These are phyloP conservation scores for Chrysosporium queenslandicum DNA, from an alignment of 2,329 filamentous ascomycete genomes.

Conservation along the genomic window DNA sequence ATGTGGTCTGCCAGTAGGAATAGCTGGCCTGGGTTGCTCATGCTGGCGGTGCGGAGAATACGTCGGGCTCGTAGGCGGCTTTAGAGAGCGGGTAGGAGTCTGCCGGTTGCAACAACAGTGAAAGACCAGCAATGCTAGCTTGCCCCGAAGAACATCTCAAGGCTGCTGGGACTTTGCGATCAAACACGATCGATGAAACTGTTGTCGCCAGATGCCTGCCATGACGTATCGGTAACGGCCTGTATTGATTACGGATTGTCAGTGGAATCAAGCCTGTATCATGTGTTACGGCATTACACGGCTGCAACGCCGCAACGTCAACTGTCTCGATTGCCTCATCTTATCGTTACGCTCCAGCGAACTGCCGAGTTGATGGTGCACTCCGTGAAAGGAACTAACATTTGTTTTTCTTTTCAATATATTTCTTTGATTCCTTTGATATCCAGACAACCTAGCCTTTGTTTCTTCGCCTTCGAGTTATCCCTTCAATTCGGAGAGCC, in stretches of 20 bases:
- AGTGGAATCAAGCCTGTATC: neutral
- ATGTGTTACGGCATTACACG: neutral
- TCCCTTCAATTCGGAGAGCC: too few relatives aligned
- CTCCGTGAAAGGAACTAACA: too few relatives aligned
- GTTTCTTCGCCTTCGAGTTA: too few relatives aligned
- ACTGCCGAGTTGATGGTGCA: neutral
- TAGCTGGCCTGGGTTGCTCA: slow-evolving; percentile 58
- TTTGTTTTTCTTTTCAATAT: too few relatives aligned
- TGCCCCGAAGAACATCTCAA: neutral
- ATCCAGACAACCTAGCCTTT: too few relatives aligned
- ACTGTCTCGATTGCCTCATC: neutral
- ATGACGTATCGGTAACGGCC: neutral
- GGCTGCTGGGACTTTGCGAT: neutral
- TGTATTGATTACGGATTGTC: slow-evolving; percentile 1
- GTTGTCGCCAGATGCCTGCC: neutral
- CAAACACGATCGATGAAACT: slow-evolving; percentile 1
- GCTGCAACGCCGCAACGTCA: neutral
- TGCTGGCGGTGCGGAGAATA: slow-evolving; percentile 19
- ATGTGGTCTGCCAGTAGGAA: slow-evolving; percentile 92
- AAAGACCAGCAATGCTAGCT: neutral
- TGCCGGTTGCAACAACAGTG: neutral
- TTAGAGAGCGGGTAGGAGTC: neutral
- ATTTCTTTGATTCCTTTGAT: too few relatives aligned
- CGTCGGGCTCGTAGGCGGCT: neutral
- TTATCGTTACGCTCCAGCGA: neutral